A percentile compares a stretch with the other conserved stretches of the same genome.
These are phyloP conservation scores for Artemisia annua DNA, from an alignment of 129 eudicot species.

Conservation along the genomic window DNA sequence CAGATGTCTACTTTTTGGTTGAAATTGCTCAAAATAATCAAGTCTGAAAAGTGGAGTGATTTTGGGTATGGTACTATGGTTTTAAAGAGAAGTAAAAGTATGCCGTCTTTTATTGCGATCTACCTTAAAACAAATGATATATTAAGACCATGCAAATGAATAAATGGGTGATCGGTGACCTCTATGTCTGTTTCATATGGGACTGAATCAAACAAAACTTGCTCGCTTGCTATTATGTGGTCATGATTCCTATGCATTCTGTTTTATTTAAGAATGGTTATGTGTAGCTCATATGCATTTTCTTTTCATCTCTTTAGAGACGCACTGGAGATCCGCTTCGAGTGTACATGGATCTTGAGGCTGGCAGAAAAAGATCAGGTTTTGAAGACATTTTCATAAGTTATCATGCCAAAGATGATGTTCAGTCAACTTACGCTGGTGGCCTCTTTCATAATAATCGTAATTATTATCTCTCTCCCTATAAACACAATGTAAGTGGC, in stretches of 20 bases:
- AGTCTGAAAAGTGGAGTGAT: neutral
- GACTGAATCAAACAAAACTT: neutral
- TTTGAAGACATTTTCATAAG: conserved; percentile 82
- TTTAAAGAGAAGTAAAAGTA: neutral
- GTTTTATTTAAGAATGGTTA: neutral
- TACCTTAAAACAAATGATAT: neutral
- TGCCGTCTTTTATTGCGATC: neutral
- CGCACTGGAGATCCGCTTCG: conserved; percentile 84
- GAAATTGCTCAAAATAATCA: neutral
- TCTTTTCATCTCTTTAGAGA: conserved; percentile 51
- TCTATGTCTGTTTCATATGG: neutral
- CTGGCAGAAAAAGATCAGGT: conserved; percentile 91
- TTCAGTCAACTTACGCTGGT: conserved; percentile 98
- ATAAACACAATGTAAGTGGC: conserved; percentile 73
- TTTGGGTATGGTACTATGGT: neutral
- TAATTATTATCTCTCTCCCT: conserved; percentile 69
- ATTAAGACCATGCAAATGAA: neutral
- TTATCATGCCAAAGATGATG: conserved; percentile 96
- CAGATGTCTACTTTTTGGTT: neutral
- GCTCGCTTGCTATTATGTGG: neutral
- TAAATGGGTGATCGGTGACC: neutral
- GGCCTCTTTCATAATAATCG: conserved; percentile 92
- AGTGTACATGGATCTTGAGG: conserved; percentile 98
- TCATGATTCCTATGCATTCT: neutral
- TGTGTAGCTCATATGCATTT: conserved; percentile 7